A percentile compares a stretch with the other conserved stretches of the same genome.
phyloP scores from a whole-genome alignment of 345 rosid genomes.

The Murraya paniculata region DNA sequence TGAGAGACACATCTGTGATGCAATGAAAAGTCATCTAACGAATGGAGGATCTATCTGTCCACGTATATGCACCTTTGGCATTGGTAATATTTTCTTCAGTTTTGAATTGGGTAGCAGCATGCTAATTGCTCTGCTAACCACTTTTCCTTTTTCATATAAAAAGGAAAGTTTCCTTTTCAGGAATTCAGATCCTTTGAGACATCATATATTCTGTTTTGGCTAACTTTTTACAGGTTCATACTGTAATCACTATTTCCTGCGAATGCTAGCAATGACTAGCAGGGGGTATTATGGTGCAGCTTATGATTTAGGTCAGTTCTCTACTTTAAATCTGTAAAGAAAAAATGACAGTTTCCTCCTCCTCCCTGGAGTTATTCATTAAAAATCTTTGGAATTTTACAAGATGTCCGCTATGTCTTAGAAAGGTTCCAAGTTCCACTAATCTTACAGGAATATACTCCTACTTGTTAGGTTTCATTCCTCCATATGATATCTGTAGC shows the following conservation, averaged over 20 bases:
- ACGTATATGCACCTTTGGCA: conserved; percentile 74
- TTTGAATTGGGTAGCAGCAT: background rate
- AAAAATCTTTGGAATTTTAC: background rate
- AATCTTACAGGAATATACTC: background rate
- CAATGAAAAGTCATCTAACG: conserved; percentile 51
- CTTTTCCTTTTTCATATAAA: background rate
- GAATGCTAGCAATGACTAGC: conserved; percentile 65
- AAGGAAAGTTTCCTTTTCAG: background rate
- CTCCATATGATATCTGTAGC: background rate
- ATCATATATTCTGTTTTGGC: background rate
- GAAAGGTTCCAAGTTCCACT: background rate
- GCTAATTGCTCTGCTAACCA: background rate
- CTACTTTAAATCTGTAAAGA: background rate
- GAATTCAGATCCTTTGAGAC: conserved; percentile 6
- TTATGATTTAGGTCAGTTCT: conserved; percentile 50
- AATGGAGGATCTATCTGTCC: conserved; percentile 54
- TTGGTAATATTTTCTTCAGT: conserved; percentile 49
- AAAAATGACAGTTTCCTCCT: background rate
- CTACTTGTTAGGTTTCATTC: background rate
- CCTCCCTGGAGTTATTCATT: background rate
- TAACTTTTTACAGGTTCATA: conserved; percentile 55
- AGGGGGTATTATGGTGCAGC: conserved; percentile 75
- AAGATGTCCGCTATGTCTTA: background rate
- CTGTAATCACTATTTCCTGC: conserved; percentile 91
- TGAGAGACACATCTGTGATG: conserved; percentile 76